Percentiles rank a stretch among this genome's conserved stretches.
phyloP scores from a whole-genome alignment of 1,139 yeast genomes.

The Lizanozyma gosingica region DNA sequence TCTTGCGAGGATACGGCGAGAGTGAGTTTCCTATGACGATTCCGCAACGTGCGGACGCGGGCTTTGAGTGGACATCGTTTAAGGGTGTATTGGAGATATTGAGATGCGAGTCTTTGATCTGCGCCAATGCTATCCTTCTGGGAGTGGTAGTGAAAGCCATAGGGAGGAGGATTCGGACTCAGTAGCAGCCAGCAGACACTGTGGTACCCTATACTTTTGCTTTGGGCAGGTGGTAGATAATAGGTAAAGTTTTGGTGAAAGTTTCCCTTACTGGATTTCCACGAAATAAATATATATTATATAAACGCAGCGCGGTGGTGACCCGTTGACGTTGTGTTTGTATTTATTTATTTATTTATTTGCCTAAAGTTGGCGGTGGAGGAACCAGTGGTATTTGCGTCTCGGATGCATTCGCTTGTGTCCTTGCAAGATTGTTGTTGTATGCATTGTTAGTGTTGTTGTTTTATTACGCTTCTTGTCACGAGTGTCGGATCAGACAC shows the following conservation, averaged over 20 bases:
- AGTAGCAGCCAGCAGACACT: too few species aligned
- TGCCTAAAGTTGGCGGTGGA: slow-evolving; percentile 1
- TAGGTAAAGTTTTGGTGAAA: too few species aligned
- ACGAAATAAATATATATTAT: too few species aligned
- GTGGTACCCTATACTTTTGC: too few species aligned
- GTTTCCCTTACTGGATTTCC: too few species aligned
- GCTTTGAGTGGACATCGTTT: not conserved
- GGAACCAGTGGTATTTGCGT: not conserved
- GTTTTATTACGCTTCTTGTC: not conserved
- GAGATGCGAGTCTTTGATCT: slow-evolving; percentile 23
- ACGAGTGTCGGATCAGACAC: too few species aligned
- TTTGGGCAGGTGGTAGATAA: too few species aligned
- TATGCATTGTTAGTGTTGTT: not conserved
- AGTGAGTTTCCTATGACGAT: not conserved
- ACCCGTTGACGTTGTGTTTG: too few species aligned
- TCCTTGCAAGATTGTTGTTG: not conserved
- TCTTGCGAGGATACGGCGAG: not conserved
- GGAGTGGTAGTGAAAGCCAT: slow-evolving; percentile 9
- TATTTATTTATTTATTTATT: slow-evolving; percentile 1
- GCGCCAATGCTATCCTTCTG: slow-evolving; percentile 30
- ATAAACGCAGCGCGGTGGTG: too few species aligned
- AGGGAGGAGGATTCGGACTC: not conserved
- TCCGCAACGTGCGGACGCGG: not conserved
- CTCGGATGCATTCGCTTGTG: not conserved
- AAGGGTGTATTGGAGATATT: slow-evolving; percentile 10